Conservation (phyloP, 23 red algal species). For the Gracilaria caudata region DNA sequence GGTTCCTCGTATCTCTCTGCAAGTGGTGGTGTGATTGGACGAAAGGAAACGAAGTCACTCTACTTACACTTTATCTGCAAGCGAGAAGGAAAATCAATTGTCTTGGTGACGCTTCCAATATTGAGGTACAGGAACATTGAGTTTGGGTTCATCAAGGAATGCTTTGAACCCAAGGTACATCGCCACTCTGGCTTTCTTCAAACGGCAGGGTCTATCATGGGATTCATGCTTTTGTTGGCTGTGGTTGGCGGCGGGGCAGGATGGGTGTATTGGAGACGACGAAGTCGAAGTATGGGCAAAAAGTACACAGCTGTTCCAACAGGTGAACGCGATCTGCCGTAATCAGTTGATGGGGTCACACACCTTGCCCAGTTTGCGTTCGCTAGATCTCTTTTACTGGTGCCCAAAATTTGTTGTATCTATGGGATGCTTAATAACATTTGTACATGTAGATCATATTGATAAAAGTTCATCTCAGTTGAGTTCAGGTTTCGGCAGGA, state of each 20-base stretch:
- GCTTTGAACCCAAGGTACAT: constrained; percentile 52
- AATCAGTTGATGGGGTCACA: not conserved
- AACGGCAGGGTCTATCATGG: constrained; percentile 64
- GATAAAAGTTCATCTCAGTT: constrained; percentile 15
- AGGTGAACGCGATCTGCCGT: not conserved
- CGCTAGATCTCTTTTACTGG: not conserved
- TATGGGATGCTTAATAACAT: constrained; percentile 28
- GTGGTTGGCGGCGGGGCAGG: constrained; percentile 31
- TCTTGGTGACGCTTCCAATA: constrained; percentile 66
- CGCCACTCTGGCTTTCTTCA: constrained; percentile 47
- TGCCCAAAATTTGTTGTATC: not conserved
- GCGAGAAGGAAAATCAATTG: constrained; percentile 41
- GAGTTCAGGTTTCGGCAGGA: constrained; percentile 52
- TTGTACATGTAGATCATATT: constrained; percentile 25
- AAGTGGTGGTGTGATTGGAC: constrained; percentile 49
- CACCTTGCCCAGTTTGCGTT: not conserved
- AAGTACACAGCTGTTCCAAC: constrained; percentile 29
- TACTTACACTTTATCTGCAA: constrained; percentile 63
- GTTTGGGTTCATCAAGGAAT: constrained; percentile 76
- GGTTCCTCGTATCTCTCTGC: constrained; percentile 5
- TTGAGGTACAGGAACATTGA: constrained; percentile 69
- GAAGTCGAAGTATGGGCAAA: constrained; percentile 21
- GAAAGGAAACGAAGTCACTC: constrained; percentile 41
- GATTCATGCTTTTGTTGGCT: constrained; percentile 28
- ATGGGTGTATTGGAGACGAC: constrained; percentile 57